phyloP scores from a whole-genome alignment of 2,329 filamentous ascomycete species.

The Xylariaceae sp. region DNA sequence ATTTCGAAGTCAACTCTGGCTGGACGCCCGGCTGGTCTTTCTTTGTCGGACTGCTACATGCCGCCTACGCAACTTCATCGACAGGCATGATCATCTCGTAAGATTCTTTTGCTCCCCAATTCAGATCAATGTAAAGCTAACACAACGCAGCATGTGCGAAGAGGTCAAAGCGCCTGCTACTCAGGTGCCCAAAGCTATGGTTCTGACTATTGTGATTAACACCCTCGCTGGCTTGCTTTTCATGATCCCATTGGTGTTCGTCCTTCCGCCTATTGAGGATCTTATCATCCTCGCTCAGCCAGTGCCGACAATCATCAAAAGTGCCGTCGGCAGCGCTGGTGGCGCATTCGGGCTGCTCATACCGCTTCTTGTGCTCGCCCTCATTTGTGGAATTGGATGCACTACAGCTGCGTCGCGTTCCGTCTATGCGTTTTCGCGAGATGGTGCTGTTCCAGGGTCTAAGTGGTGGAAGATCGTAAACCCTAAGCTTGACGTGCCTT shows the following conservation, averaged over 20 bases:
- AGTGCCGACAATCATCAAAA: constrained; percentile 61
- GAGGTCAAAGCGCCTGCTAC: constrained; percentile 64
- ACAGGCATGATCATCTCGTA: constrained; percentile 79
- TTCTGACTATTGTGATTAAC: constrained; percentile 65
- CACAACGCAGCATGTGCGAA: constrained; percentile 62
- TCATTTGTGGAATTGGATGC: constrained; percentile 68
- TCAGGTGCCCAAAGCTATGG: constrained; percentile 73
- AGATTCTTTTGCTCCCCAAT: constrained; percentile 33
- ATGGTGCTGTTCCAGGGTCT: constrained; percentile 66
- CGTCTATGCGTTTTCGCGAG: constrained; percentile 68
- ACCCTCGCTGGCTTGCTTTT: constrained; percentile 64
- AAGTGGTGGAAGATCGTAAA: constrained; percentile 61
- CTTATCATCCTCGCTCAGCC: constrained; percentile 59
- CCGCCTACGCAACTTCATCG: constrained; percentile 70
- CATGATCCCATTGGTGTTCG: constrained; percentile 66
- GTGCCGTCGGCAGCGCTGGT: constrained; percentile 58
- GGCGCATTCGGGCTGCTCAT: constrained; percentile 62
- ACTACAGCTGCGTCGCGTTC: constrained; percentile 66
- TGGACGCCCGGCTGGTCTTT: constrained; percentile 73
- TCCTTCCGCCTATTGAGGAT: constrained; percentile 59
- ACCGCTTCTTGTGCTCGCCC: constrained; percentile 62
- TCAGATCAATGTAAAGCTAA: too few relatives aligned
- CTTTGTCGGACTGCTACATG: constrained; percentile 69
- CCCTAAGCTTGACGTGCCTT: constrained; percentile 59
- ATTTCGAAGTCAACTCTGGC: constrained; percentile 66